Base-by-base conservation (phyloP, 2,329 filamentous ascomycete species). In the Blastomyces gilchristii region DNA sequence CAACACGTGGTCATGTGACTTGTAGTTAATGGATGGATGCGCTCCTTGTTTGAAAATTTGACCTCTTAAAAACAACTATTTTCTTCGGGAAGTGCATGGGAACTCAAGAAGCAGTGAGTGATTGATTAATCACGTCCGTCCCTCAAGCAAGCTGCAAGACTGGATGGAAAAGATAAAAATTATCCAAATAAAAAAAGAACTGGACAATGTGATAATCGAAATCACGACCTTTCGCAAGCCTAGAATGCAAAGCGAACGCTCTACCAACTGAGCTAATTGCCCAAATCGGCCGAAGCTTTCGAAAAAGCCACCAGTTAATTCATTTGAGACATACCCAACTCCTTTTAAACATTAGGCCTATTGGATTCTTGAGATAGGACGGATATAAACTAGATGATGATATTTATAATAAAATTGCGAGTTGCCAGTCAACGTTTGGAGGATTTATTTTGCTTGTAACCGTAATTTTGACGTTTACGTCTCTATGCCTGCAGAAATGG, bases 141-240 rank as follows among this genome's bases (percentile, higher is more conserved):
- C n/a, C n/a, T 22, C n/a, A 22, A 22, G n/a, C n/a, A 22, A 22
- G n/a, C n/a, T 22, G n/a, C n/a, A 22, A 22, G n/a, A 22, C n/a
- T 22, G n/a, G n/a, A 22, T 58, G 18, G 50, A 3, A 6, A 18
- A 14, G 9, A 3, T 2, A 16, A 11, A 53, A 34, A n/a, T 22
- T 22, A 3, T 34, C 28, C 28, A 31, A 14, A 53, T 28, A 59
- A 63, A 63, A 65, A 59, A 57, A 56, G 56, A 60, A 52, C 37
- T 50, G 65, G 65, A 64, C 63, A 63, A 66, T 66, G 65, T 47
- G 65, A 64, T 66, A 66, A 64, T 66, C 64, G 63, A 64, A 66
- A 66, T 66, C 62, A 52, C 63, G 63, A 63, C 63, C 63, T 63
- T 63, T 60, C 58, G 62, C 63, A 64, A 11, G 39, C 31, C 18